Evolutionary conservation across 345 rosid species (phyloP).

Genomic region (Eucalyptus curtisii): DNA sequence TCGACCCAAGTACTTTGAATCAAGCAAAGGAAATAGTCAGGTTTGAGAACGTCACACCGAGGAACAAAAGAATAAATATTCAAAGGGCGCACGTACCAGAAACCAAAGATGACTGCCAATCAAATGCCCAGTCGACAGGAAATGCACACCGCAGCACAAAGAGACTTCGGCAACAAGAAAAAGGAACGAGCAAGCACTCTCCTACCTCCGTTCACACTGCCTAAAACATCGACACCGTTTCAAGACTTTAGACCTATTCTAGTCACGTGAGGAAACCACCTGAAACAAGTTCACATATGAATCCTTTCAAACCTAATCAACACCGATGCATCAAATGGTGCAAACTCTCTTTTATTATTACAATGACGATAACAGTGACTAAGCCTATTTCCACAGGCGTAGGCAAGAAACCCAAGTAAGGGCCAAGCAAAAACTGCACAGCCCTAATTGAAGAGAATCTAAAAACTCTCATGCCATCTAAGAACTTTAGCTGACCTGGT

Average conservation of each 20-base stretch:
- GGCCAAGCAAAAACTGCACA: not conserved
- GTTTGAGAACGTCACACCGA: not conserved
- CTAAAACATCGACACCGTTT: not conserved
- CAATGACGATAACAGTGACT: not conserved
- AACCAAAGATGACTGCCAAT: not conserved
- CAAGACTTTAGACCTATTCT: not conserved
- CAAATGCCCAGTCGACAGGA: not conserved
- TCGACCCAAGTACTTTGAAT: not conserved
- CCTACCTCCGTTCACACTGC: not conserved
- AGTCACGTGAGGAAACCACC: not conserved
- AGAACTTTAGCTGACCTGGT: not conserved
- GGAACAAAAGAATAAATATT: not conserved
- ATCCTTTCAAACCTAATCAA: not conserved
- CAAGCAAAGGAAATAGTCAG: not conserved
- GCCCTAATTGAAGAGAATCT: not conserved
- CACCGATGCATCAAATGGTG: not conserved
- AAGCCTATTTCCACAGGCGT: not conserved
- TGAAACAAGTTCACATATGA: not conserved
- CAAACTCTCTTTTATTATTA: not conserved
- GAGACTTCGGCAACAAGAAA: not conserved
- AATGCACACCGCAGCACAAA: not conserved
- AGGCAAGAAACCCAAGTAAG: not conserved
- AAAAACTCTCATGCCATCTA: not conserved
- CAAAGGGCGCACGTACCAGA: not conserved
- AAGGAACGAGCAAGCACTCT: not conserved